A percentile compares a stretch with the other conserved stretches of the same genome.
These are phyloP conservation scores for Myxozyma neotropica DNA, from an alignment of 805 yeast genomes.

Conservation along the genomic window DNA sequence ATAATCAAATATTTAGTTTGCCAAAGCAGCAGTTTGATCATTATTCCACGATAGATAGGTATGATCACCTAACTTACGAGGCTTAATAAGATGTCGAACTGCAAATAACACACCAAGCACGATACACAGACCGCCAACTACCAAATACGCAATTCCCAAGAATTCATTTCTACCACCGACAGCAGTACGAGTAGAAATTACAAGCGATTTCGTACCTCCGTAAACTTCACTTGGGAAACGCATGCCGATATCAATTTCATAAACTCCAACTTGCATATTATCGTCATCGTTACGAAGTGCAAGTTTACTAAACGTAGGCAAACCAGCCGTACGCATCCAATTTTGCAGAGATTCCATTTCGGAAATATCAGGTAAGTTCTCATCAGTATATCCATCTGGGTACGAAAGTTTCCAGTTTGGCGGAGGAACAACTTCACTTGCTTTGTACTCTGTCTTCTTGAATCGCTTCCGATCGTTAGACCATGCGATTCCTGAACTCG, in stretches of 20 bases:
- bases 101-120: conserved; percentile 74
- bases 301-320: conserved; percentile 84
- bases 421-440: conserved; percentile 83
- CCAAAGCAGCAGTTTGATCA: conserved; percentile 8
- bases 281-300: conserved; percentile 71
- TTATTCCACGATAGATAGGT: conserved; percentile 55
- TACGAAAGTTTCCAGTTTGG: conserved; percentile 80
- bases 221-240: conserved; percentile 80
- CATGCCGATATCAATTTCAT: conserved; percentile 61
- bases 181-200: conserved; percentile 76
- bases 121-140: conserved; percentile 77
- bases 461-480: conserved; percentile 69
- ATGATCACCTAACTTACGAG: conserved; percentile 85
- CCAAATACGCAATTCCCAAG: conserved; percentile 80
- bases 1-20: no score
- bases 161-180: conserved; percentile 88
- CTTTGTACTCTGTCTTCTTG: conserved; percentile 69
- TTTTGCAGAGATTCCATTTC: conserved; percentile 84
- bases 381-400: conserved; percentile 87
- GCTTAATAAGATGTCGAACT: conserved; percentile 77
- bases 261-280: conserved; percentile 64
- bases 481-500: conserved; percentile 80
- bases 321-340: conserved; percentile 98
- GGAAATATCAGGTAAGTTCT: conserved; percentile 74
- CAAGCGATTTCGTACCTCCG: conserved; percentile 87